These are phyloP conservation scores for Aspergillus hiratsukae DNA, from an alignment of 2,329 filamentous ascomycete species.

Conservation along the genomic window DNA sequence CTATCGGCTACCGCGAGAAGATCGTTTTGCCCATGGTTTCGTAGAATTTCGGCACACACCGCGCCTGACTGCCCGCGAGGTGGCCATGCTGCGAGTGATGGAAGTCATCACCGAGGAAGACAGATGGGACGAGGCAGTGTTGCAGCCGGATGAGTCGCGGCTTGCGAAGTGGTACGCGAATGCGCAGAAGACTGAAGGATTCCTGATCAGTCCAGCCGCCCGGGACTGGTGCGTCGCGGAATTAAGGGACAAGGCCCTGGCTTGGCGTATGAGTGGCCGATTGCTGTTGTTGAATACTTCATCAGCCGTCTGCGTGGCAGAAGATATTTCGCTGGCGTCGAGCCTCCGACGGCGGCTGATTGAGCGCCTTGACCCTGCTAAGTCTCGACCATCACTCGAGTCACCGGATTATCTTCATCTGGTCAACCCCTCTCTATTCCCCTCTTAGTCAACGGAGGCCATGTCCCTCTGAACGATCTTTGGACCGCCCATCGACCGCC, in stretches of 20 bases:
- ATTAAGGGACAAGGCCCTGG: slow-evolving; percentile 4
- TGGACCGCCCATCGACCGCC: too few relatives aligned
- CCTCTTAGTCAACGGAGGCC: too few relatives aligned
- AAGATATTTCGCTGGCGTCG: not conserved
- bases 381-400: too few relatives aligned
- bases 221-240: slow-evolving; percentile 7
- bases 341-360: too few relatives aligned
- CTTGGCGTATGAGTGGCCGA: slow-evolving; percentile 1
- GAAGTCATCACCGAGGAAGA: slow-evolving; percentile 6
- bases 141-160: not conserved
- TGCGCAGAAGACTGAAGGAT: slow-evolving; percentile 2
- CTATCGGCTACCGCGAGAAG: slow-evolving; percentile 2
- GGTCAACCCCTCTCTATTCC: too few relatives aligned
- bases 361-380: too few relatives aligned
- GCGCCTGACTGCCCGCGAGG: slow-evolving; percentile 8
- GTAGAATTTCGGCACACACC: slow-evolving; percentile 8
- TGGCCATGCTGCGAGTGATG: slow-evolving; percentile 11
- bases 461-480: too few relatives aligned
- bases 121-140: not conserved
- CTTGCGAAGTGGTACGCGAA: slow-evolving; percentile 3
- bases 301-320: slow-evolving; percentile 5
- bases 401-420: too few relatives aligned
- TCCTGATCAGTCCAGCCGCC: slow-evolving; percentile 3
- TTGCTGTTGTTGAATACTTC: slow-evolving; percentile 4
- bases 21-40: slow-evolving; percentile 8